phyloP scores from a whole-genome alignment of 2,329 filamentous ascomycete species.

The Penicillium sp. region DNA sequence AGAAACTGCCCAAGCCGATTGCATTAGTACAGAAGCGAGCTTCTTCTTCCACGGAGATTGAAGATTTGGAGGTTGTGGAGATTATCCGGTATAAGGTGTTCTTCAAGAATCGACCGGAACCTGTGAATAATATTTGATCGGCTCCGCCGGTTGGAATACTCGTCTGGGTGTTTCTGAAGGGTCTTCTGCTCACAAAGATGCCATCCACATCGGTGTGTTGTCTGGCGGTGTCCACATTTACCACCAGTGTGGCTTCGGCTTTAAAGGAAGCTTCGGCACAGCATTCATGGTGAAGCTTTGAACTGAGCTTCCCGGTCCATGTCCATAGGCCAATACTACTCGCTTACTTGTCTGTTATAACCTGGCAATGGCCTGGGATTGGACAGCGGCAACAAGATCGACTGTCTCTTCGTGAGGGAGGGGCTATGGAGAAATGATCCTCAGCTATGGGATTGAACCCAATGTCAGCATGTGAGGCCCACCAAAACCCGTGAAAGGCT shows the following conservation, averaged over 20 bases:
- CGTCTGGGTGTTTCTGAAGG: neutral
- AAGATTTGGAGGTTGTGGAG: slow-evolving; percentile 75
- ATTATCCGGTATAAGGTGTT: slow-evolving; percentile 84
- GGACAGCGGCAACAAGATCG: too few relatives aligned
- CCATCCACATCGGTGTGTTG: neutral
- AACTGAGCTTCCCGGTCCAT: neutral
- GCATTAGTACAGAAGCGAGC: slow-evolving; percentile 69
- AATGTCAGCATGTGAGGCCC: neutral
- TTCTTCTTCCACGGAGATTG: slow-evolving; percentile 31
- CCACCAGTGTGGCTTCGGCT: neutral
- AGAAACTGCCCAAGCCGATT: slow-evolving; percentile 76
- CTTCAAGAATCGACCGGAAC: slow-evolving; percentile 82
- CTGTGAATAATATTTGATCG: slow-evolving; percentile 58
- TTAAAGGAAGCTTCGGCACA: neutral
- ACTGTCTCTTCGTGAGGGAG: neutral
- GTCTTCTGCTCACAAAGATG: neutral
- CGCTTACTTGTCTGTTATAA: neutral
- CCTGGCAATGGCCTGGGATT: neutral
- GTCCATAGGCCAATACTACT: too few relatives aligned
- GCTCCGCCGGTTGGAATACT: neutral
- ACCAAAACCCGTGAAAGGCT: neutral
- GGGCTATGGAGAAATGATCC: neutral
- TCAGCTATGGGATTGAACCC: neutral
- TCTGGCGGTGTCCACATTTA: neutral
- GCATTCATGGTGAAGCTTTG: neutral